These are phyloP conservation scores for Ceratopteris richardii DNA, from an alignment of 75 land plant genomes.

Conservation along the genomic window DNA sequence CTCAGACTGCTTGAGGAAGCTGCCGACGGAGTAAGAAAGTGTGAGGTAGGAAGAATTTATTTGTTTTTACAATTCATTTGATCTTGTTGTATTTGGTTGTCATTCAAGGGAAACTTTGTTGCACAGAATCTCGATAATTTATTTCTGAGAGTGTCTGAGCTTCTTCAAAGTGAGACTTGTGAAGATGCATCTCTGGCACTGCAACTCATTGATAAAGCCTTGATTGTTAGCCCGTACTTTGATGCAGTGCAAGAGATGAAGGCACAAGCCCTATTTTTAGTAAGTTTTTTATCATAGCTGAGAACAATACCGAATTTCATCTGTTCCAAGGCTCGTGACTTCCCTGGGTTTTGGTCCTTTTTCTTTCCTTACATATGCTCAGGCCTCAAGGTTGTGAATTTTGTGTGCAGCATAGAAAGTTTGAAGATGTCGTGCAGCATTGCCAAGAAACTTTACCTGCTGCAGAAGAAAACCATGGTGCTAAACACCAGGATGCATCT, in stretches of 20 bases:
- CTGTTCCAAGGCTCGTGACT: no score
- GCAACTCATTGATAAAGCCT: slow-evolving; percentile 52
- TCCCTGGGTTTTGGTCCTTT: no score
- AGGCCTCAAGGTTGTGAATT: no score
- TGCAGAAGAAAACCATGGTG: slow-evolving; percentile 34
- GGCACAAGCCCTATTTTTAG: slow-evolving; percentile 16
- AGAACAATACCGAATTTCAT: no score
- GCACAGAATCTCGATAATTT: slow-evolving; percentile 53
- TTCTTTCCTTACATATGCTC: no score
- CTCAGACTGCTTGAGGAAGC: slow-evolving; percentile 65
- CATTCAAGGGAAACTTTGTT: no score
- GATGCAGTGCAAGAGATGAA: slow-evolving; percentile 72
- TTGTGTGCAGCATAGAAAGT: slow-evolving; percentile 37
- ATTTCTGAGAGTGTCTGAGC: slow-evolving; percentile 27
- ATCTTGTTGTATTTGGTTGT: no score
- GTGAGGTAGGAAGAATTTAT: slow-evolving; percentile 47
- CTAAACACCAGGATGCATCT: slow-evolving; percentile 10
- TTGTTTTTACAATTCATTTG: no score
- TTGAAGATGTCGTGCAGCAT: slow-evolving; percentile 53
- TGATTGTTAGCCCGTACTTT: slow-evolving; percentile 50
- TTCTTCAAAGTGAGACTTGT: slow-evolving; percentile 26
- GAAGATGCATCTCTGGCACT: slow-evolving; percentile 43
- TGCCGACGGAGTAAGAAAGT: slow-evolving; percentile 73
- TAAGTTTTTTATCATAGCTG: no score
- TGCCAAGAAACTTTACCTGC: slow-evolving; percentile 42